phyloP scores from a whole-genome alignment of 2,329 filamentous ascomycete genomes.

The Nemania sp. region DNA sequence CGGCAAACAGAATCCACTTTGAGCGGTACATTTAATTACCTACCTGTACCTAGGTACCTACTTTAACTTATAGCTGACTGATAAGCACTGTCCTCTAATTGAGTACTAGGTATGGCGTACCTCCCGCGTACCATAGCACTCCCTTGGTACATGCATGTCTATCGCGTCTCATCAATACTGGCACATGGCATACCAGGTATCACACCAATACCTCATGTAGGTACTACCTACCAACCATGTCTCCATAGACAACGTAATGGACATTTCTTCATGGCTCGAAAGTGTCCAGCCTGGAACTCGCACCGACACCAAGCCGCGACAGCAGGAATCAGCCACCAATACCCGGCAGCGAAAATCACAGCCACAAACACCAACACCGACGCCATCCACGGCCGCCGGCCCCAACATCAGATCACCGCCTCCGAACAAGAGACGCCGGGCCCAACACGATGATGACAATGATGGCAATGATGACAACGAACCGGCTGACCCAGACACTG shows the following conservation, averaged over 20 bases:
- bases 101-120: too few species aligned
- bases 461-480: not conserved
- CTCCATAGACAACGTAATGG: not conserved
- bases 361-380: not conserved
- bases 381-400: not conserved
- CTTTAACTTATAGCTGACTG: too few species aligned
- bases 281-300: not conserved
- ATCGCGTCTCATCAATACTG: too few species aligned
- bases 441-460: not conserved
- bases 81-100: too few species aligned
- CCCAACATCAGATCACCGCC: not conserved
- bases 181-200: not conserved
- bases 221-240: not conserved
- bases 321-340: not conserved
- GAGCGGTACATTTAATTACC: too few species aligned
- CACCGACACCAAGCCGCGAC: not conserved
- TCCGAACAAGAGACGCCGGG: not conserved
- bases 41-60: too few species aligned
- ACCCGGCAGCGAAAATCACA: not conserved
- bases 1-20: too few species aligned
- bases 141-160: too few species aligned
- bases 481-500: not conserved
- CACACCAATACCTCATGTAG: too few species aligned
- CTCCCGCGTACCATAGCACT: too few species aligned
- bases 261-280: constrained; percentile 2